phyloP scores from a whole-genome alignment of 1,284 basidiomycete species.

The Leccinum olivaceoglutinosum region DNA sequence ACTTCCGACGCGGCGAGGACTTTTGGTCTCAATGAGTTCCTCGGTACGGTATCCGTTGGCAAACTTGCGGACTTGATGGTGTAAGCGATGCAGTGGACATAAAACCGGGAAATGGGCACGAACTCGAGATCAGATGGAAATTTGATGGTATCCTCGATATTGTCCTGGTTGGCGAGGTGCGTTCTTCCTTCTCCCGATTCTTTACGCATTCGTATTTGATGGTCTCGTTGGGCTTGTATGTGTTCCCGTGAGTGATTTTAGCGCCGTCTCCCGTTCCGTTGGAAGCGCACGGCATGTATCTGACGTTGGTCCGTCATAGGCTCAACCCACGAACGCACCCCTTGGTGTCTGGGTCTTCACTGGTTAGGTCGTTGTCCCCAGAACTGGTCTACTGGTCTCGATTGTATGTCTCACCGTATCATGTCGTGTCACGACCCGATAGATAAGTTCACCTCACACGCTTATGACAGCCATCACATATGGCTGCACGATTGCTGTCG shows the following conservation, averaged over 20 bases:
- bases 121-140: slow-evolving; percentile 26
- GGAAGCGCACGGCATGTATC: background rate
- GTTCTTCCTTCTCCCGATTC: slow-evolving; percentile 4
- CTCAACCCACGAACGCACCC: background rate
- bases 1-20: slow-evolving; percentile 60
- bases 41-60: slow-evolving; percentile 57
- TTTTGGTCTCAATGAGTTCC: slow-evolving; percentile 52
- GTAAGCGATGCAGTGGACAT: slow-evolving; percentile 7
- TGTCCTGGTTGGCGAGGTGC: slow-evolving; percentile 50
- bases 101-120: slow-evolving; percentile 16
- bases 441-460: background rate
- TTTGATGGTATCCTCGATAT: slow-evolving; percentile 55
- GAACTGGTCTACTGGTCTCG: slow-evolving; percentile 64
- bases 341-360: slow-evolving; percentile 53
- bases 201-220: slow-evolving; percentile 31
- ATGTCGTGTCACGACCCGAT: background rate
- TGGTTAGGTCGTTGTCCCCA: slow-evolving; percentile 61
- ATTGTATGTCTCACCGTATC: slow-evolving; percentile 47
- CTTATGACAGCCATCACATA: slow-evolving; percentile 53
- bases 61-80: slow-evolving; percentile 59
- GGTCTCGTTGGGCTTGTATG: slow-evolving; percentile 62
- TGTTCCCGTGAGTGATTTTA: slow-evolving; percentile 34
- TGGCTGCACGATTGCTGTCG: slow-evolving; percentile 87
- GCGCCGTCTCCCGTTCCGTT: background rate
- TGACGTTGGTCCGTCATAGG: background rate